Evolutionary conservation across 345 rosid genomes (phyloP).

Genomic region (Pugionium dolabratum): DNA sequence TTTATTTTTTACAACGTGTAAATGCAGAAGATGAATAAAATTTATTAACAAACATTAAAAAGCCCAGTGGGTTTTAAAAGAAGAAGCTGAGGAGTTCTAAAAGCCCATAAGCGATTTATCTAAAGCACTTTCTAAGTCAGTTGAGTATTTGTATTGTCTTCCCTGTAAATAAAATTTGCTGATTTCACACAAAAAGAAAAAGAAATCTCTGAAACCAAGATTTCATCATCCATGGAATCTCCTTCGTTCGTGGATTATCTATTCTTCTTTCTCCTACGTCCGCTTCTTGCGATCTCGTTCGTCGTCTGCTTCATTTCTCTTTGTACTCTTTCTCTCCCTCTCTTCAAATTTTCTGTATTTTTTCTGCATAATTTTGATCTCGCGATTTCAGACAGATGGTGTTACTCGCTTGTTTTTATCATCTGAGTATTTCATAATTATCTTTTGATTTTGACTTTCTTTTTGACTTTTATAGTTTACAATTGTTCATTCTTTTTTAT

Average conservation of each 20-base stretch:
- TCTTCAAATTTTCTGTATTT: not conserved
- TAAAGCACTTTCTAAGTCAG: not conserved
- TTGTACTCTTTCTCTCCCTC: conserved; percentile 41
- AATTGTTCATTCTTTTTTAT: not conserved
- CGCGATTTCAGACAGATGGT: not conserved
- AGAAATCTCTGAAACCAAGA: conserved; percentile 4
- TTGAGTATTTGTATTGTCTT: not conserved
- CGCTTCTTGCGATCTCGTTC: conserved; percentile 57
- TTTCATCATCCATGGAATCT: conserved; percentile 31
- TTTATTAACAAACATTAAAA: too few species aligned
- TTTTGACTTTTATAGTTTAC: not conserved
- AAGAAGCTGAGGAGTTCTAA: too few species aligned
- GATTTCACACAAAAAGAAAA: not conserved
- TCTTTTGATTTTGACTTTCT: not conserved
- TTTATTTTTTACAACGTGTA: too few species aligned
- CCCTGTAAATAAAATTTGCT: not conserved
- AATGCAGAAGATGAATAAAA: too few species aligned
- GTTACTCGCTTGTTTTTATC: not conserved
- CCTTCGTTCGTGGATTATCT: conserved; percentile 39
- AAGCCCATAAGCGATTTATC: too few species aligned
- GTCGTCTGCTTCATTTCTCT: conserved; percentile 55
- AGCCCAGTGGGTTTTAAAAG: too few species aligned
- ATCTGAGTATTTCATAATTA: conserved; percentile 19
- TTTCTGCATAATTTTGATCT: not conserved
- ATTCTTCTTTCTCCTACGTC: conserved; percentile 53